Evolutionary conservation across 2,329 filamentous ascomycete genomes (phyloP).

Genomic region (Paraphoma sp.): DNA sequence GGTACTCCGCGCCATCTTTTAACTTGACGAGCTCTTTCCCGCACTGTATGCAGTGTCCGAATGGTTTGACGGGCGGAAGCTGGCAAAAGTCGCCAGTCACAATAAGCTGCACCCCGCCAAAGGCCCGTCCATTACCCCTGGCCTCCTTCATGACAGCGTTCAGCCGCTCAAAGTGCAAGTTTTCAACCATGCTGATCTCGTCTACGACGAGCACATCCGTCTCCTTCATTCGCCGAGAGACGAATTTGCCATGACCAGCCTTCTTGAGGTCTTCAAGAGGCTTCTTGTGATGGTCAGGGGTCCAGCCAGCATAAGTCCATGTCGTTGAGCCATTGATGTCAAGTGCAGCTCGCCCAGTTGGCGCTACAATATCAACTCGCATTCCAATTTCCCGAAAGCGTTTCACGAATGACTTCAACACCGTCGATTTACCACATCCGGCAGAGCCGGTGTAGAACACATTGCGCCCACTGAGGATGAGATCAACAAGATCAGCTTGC

Average conservation of each 20-base stretch:
- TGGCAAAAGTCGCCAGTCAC: conserved; percentile 61
- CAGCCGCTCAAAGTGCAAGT: conserved; percentile 58
- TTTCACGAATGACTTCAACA: conserved; percentile 58
- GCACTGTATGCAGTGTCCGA: conserved; percentile 59
- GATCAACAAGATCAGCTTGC: conserved; percentile 57
- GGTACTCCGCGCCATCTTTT: conserved; percentile 24
- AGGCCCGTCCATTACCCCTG: conserved; percentile 31
- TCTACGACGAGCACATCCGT: conserved; percentile 68
- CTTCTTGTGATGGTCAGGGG: conserved; percentile 54
- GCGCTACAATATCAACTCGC: conserved; percentile 61
- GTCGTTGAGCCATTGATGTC: conserved; percentile 64
- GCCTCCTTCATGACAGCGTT: conserved; percentile 56
- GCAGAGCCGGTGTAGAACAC: conserved; percentile 71
- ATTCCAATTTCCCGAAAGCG: conserved; percentile 45
- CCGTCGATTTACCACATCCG: conserved; percentile 65
- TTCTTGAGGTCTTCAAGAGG: conserved; percentile 45
- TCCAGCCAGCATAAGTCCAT: conserved; percentile 65
- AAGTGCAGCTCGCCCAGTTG: conserved; percentile 66
- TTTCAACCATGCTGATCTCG: conserved; percentile 71
- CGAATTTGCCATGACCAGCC: conserved; percentile 41
- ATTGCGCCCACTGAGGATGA: conserved; percentile 60
- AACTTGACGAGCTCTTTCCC: conserved; percentile 43
- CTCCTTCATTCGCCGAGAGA: conserved; percentile 46
- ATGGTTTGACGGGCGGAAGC: conserved; percentile 65
- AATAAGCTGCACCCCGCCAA: conserved; percentile 61